These are phyloP conservation scores for Penicillium crystallinum DNA, from an alignment of 495 filamentous ascomycete genomes.

Conservation along the genomic window DNA sequence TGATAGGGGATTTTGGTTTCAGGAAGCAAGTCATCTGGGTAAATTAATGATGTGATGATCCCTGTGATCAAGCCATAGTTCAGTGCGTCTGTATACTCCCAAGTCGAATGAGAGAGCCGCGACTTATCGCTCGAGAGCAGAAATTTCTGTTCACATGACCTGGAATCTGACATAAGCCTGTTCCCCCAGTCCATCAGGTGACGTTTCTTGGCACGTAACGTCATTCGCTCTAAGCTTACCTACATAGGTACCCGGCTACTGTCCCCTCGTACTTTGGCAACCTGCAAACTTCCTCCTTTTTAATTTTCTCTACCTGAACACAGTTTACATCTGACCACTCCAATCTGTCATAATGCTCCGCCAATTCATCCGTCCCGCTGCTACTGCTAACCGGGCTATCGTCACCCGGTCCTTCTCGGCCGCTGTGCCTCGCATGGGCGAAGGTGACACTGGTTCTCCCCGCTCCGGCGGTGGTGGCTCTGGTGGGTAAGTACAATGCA, in stretches of 20 bases:
- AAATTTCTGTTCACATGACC: conserved; percentile 19
- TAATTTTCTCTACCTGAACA: neutral
- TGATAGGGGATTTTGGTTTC: neutral
- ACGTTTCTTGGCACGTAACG: conserved; percentile 22
- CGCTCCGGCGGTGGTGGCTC: conserved; percentile 35
- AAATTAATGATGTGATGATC: neutral
- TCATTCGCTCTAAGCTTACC: conserved; percentile 14
- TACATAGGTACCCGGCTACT: no score
- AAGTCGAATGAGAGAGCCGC: conserved; percentile 24
- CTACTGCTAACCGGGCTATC: conserved; percentile 45
- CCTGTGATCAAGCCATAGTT: neutral
- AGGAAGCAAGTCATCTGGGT: neutral
- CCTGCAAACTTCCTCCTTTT: neutral
- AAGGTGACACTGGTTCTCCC: conserved; percentile 65
- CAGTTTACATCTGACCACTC: conserved; percentile 7
- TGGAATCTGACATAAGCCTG: conserved; percentile 4
- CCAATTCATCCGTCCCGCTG: conserved; percentile 56
- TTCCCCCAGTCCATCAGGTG: conserved; percentile 8
- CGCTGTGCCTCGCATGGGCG: conserved; percentile 55
- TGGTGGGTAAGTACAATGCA: conserved; percentile 25
- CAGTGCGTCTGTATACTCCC: no score
- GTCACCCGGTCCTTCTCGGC: conserved; percentile 58
- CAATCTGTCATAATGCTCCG: conserved; percentile 55
- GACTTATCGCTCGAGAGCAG: conserved; percentile 22
- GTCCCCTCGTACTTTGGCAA: conserved; percentile 39